Conservation (phyloP, 2,329 filamentous ascomycete genomes). For the Myriosclerotinia scirpicola region DNA sequence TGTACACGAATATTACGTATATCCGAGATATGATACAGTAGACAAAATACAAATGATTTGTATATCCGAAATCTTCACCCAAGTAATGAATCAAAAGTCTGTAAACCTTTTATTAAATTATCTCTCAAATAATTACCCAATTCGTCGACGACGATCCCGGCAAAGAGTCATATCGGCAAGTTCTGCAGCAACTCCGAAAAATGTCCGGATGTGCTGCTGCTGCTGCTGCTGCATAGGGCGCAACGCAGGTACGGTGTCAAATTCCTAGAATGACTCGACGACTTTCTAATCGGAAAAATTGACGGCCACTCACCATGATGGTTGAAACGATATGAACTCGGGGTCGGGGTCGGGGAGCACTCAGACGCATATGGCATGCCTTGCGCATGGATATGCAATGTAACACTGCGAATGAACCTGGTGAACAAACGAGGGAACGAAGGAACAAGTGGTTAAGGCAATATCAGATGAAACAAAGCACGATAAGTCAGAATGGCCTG, state of each 20-base stretch:
- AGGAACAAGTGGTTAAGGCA: background rate
- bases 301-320: background rate
- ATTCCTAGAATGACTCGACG: background rate
- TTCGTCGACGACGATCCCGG: no score
- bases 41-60: no score
- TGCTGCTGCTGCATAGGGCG: background rate
- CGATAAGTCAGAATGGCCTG: background rate
- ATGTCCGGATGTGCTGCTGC: background rate
- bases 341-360: background rate
- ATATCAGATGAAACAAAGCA: background rate
- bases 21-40: background rate
- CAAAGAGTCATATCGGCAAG: constrained; percentile 1
- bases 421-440: background rate
- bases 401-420: background rate
- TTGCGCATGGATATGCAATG: constrained; percentile 4
- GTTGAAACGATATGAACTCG: background rate
- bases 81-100: background rate
- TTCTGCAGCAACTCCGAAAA: background rate
- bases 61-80: background rate
- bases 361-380: background rate
- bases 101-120: background rate
- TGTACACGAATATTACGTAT: background rate
- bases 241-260: constrained; percentile 1
- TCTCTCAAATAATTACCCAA: background rate
- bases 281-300: background rate